Percentiles rank a stretch among this genome's conserved stretches.
Conservation (phyloP, 1,284 basidiomycete genomes). For the Porodaedalea pini region DNA sequence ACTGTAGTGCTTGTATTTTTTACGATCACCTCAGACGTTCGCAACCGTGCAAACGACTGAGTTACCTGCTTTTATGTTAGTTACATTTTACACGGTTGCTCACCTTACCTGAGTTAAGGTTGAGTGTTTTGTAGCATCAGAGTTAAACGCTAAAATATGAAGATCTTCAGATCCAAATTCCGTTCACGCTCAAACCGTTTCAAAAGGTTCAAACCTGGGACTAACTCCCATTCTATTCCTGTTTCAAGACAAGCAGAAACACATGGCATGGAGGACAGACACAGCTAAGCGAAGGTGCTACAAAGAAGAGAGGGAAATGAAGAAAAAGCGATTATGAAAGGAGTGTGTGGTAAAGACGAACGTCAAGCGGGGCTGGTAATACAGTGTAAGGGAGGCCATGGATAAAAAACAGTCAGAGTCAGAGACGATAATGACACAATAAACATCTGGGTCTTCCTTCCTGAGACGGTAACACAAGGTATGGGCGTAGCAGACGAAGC, state of each 20-base stretch:
- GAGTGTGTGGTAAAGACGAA: conserved; percentile 2
- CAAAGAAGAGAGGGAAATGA: neutral
- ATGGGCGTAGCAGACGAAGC: neutral
- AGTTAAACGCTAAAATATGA: neutral
- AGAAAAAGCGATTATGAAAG: conserved; percentile 7
- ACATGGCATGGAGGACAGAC: neutral
- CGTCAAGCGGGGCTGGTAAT: conserved; percentile 5
- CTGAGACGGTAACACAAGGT: neutral
- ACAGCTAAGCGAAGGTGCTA: neutral
- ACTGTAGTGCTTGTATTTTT: no score
- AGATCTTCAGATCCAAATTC: neutral
- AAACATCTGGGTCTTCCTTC: conserved; percentile 7
- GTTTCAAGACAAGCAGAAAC: neutral
- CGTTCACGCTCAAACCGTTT: neutral
- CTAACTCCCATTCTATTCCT: conserved; percentile 10
- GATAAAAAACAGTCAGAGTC: neutral
- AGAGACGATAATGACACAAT: conserved; percentile 15
- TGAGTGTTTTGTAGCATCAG: neutral
- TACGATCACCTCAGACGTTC: no score
- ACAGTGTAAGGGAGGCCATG: conserved; percentile 4
- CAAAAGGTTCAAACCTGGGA: conserved; percentile 1
- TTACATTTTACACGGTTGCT: no score
- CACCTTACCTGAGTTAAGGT: no score
- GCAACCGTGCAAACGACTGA: no score
- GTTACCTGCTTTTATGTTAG: no score